A percentile compares a stretch with the other conserved stretches of the same genome.
These are phyloP conservation scores for Scenedesmus sp. DNA, from an alignment of 163 green algal species.

Conservation along the genomic window DNA sequence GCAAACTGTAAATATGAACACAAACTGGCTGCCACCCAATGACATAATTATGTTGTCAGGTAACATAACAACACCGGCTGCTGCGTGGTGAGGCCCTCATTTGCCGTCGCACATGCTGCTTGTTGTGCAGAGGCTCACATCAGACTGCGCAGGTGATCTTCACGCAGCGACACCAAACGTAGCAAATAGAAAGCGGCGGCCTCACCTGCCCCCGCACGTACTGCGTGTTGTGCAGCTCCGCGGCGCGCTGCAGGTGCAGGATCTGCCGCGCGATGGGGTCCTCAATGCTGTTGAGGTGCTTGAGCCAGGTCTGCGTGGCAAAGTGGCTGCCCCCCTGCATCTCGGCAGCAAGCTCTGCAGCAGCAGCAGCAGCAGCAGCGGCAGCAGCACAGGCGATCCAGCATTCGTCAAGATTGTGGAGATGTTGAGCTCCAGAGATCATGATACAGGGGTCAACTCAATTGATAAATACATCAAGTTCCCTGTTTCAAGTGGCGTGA, in stretches of 20 bases:
- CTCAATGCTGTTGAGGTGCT: neutral
- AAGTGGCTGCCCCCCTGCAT: slow-evolving; percentile 7
- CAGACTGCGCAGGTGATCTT: neutral
- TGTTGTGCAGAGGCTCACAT: neutral
- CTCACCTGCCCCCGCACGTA: slow-evolving; percentile 7
- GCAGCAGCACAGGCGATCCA: neutral
- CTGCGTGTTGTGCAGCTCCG: slow-evolving; percentile 2
- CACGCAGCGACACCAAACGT: neutral
- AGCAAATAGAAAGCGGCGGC: too few relatives aligned
- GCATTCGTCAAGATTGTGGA: neutral
- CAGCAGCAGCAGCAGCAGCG: too few relatives aligned
- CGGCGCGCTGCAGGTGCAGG: neutral
- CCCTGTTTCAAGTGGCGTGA: too few relatives aligned
- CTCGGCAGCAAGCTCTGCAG: neutral
- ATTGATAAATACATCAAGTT: too few relatives aligned
- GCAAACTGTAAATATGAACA: too few relatives aligned
- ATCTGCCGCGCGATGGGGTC: neutral
- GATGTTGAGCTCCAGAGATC: too few relatives aligned
- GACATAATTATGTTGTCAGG: neutral
- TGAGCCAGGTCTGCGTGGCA: slow-evolving; percentile 27
- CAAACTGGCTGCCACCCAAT: neutral
- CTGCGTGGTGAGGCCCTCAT: neutral
- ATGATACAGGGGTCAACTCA: too few relatives aligned
- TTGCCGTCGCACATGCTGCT: neutral
- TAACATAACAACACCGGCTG: neutral